Evolutionary conservation across 441 rosid species (phyloP), one percentile per base, ranked within the genome.

Genomic region (Pelargonium myrrhifolium): DNA sequence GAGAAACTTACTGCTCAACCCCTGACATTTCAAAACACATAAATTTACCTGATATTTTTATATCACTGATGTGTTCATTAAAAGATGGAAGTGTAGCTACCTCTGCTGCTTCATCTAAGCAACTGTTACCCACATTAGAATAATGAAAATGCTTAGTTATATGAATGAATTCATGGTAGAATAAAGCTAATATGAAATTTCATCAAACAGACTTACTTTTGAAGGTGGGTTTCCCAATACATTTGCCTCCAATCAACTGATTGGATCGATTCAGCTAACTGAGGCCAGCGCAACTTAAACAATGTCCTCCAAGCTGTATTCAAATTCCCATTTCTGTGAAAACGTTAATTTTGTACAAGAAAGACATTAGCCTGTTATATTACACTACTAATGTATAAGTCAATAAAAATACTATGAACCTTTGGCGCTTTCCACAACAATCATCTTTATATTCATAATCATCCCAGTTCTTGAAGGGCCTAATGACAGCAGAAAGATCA

Each of bases 101-200:
- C 74, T 80, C 93, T 11, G 84, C 90, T 71, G 94, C 97, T 81
- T 90, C 89, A 80, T 90, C 94, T 70, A 89, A 84, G 84, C 96
- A 93, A 79, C 96, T 93, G 83, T 77, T 18, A 74, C 74, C 67
- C 81, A 73, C 59, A 72, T 76, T 45, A 78, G 76, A 18, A 49
- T 49, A 49, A 49, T 12, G 56, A 63, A 24, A 69, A 3, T n/a
- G n/a, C 65, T 8, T 11, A 18, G 68, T 49, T 26, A 58, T 11
- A n/a, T 18, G 51, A 3, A 45, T 11, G 59, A 74, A 31, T 9
- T 51, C 70, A 9, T n/a, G 58, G 39, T 9, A 35, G 42, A 39
- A 70, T 35, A 11, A 5, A 68, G 69, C 56, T 17, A 28, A 64
- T n/a, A 62, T 0, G 10, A 12, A 61, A 63, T 18, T 15, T 64